These are phyloP conservation scores for Teratosphaeria epicoccoides DNA, from an alignment of 2,329 filamentous ascomycete species.

Conservation along the genomic window DNA sequence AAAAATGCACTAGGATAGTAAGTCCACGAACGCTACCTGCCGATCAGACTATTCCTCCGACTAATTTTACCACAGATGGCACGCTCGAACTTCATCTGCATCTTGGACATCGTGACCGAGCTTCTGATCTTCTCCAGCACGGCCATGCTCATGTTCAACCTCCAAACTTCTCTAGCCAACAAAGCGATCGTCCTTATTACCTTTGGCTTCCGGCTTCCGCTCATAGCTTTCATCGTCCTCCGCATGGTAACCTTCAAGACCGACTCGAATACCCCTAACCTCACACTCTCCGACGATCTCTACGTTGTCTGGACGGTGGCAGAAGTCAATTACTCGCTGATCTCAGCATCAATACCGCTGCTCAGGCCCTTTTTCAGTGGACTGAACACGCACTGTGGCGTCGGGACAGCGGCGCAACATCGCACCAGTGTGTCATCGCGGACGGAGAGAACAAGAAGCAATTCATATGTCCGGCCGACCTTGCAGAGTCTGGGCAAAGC, in stretches of 20 bases:
- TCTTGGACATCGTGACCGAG: slow-evolving; percentile 8
- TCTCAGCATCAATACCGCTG: slow-evolving; percentile 31
- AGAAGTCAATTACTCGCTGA: slow-evolving; percentile 10
- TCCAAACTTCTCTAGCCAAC: slow-evolving; percentile 7
- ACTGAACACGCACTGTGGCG: slow-evolving; percentile 12
- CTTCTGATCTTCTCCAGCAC: slow-evolving; percentile 6
- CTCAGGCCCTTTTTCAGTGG: slow-evolving; percentile 31
- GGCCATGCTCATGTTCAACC: slow-evolving; percentile 5
- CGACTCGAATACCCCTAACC: not conserved
- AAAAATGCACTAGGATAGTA: not conserved
- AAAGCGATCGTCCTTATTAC: slow-evolving; percentile 8
- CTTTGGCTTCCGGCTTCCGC: slow-evolving; percentile 9
- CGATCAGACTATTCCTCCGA: not conserved
- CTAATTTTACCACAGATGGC: not conserved
- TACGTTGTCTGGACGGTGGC: slow-evolving; percentile 10
- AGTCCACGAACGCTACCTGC: not conserved
- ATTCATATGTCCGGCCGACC: not conserved
- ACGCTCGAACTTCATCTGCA: slow-evolving; percentile 4
- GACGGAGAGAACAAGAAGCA: not conserved
- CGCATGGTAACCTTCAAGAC: slow-evolving; percentile 7
- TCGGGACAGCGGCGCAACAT: not conserved
- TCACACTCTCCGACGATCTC: slow-evolving; percentile 5
- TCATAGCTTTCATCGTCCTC: slow-evolving; percentile 7
- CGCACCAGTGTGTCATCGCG: not conserved
- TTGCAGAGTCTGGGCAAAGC: not conserved